Base-by-base conservation (phyloP, 2,329 filamentous ascomycete genomes). In the Neonectria magnoliae region DNA sequence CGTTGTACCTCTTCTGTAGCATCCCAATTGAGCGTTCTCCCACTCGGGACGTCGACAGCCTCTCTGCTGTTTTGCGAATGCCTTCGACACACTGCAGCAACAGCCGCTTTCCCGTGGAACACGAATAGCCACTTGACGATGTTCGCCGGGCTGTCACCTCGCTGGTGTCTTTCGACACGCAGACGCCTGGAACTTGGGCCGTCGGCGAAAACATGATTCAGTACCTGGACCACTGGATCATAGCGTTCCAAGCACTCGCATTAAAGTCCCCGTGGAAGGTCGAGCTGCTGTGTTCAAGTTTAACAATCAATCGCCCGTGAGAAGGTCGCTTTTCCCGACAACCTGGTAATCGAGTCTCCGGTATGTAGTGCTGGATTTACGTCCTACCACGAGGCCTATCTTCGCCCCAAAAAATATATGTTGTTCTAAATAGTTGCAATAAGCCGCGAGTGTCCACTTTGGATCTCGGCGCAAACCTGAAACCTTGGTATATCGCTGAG, bases 191-290 rank as follows among this genome's bases (percentile, higher is more conserved):
- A 7, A 96, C 94, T 4, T 90, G 85, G 0, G 89, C 87, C 0
- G 88, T 88, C 0, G 92, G 91, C 0, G 93, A 94, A 75, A 98
- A 98, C 93, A 98, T 97, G 78, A 98, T 95, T 95, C 96, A 98
- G 83, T 98, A 98, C 76, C 98, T 98, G 36, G 91, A 88, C 5
- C 95, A 96, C 64, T 91, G 89, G 29, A 98, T 83, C 14, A 98
- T 93, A 1, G 94, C 95, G 76, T 98, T 98, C 96, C 95, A 98
- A 0, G 96, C 95, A 72, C 90, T 91, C 18, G 88, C 90, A 71
- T 91, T 91, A 22, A 89, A 88, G 65, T 91, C 89, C 76, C 98
- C 98, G 82, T 98, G 95, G 76, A 98, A 98, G 5, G 94, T 98
- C 70, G 93, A 97, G 31, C 95, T 95, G 75, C 93, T 97, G 62